Conservation (phyloP, 768 basidiomycete genomes). For the Dentipellis sp. region DNA sequence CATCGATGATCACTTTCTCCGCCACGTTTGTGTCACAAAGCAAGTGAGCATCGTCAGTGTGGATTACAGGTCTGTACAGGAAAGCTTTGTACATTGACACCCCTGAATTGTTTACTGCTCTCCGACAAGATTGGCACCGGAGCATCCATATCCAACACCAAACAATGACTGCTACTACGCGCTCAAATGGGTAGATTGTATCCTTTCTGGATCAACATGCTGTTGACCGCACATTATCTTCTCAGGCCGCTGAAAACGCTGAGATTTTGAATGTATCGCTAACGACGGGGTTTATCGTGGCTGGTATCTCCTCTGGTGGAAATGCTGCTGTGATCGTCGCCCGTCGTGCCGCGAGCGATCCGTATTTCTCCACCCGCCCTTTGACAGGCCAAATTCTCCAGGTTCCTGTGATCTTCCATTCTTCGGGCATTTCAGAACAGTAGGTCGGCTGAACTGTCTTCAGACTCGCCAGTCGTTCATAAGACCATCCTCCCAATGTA, state of each 20-base stretch:
- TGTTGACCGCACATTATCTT: not conserved
- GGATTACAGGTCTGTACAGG: constrained; percentile 4
- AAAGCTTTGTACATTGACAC: not conserved
- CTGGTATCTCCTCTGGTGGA: not conserved
- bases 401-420: too few species aligned
- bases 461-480: too few species aligned
- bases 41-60: constrained; percentile 5
- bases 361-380: not conserved
- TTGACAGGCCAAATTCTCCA: too few species aligned
- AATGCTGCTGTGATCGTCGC: not conserved
- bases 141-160: constrained; percentile 11
- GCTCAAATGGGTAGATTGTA: constrained; percentile 15
- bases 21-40: constrained; percentile 2
- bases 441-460: too few species aligned
- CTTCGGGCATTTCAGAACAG: too few species aligned
- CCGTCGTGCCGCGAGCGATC: not conserved
- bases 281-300: not conserved
- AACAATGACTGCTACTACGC: constrained; percentile 15
- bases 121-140: constrained; percentile 4
- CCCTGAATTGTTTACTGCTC: not conserved
- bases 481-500: not conserved
- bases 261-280: not conserved
- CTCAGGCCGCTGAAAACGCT: not conserved
- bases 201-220: not conserved
- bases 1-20: constrained; percentile 7